Evolutionary conservation across 805 yeast species (phyloP), one percentile per base, ranked within the genome.

Genomic region (Spathaspora hagerdaliae): DNA sequence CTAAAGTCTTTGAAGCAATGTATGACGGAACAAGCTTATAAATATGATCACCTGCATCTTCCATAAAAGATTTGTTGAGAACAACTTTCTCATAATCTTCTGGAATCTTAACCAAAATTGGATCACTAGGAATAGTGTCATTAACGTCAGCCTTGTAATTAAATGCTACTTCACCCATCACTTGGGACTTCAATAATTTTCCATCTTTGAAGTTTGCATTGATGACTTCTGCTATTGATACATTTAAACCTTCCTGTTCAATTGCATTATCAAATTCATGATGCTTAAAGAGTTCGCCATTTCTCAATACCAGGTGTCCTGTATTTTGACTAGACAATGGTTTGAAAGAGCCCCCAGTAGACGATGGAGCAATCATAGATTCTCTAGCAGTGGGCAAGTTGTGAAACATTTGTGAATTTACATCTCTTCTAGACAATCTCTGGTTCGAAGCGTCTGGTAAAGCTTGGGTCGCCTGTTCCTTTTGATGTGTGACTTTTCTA

Each of bases 101-200:
- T 8, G 74, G 74, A 37, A 74, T 65, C 19, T 67, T 67, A 7
- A 70, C 65, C 6, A 78, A 61, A 14, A 67, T 52, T 3, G 67
- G 59, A 6, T 51, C 53, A 10, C 26, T 40, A 3, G 61, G 49
- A 11, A 31, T 15, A 11, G 46, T n/a, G 9, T 42, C 31, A 9
- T 38, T 43, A 1, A 45, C 19, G 8, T 45, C 63, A 27, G 60
- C 54, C 27, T 52, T 52, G 60, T 82, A 87, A 55, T 84, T 84
- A 61, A 90, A 78, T 0, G 96, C 96, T 53, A 91, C 73, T 66
- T 92, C 97, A 43, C 98, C 97, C 45, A 85, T 75, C 10, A 83
- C 74, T 58, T 83, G 82, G 7, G 88, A 77, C 32, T 79, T 75
- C 10, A 64, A 61, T 33, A 83, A 67, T 38, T 66, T 65, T 14